Evolutionary conservation across 2,329 filamentous ascomycete species (phyloP).

Genomic region (Cladobotryum mycophilum): DNA sequence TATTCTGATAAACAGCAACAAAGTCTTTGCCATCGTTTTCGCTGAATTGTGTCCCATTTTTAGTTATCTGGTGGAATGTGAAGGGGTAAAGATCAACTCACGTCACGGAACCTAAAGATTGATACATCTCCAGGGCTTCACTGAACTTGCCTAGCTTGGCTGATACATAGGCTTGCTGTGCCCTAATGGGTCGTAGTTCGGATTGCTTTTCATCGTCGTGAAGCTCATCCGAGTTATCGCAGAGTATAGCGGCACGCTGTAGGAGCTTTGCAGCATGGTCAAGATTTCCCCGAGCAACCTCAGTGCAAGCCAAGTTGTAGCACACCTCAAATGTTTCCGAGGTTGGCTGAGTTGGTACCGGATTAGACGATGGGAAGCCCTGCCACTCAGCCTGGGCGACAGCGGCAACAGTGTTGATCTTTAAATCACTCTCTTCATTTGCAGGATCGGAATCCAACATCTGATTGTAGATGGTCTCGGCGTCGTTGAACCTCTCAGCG

Average conservation of each 20-base stretch:
- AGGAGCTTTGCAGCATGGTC: slow-evolving; percentile 59
- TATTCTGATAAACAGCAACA: slow-evolving; percentile 60
- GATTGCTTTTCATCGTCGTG: slow-evolving; percentile 66
- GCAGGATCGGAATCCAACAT: slow-evolving; percentile 42
- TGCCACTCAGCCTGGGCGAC: slow-evolving; percentile 69
- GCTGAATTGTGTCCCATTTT: neutral
- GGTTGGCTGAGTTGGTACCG: slow-evolving; percentile 48
- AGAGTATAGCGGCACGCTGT: slow-evolving; percentile 64
- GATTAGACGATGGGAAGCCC: slow-evolving; percentile 35
- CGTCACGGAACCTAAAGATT: slow-evolving; percentile 55
- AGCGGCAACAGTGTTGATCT: slow-evolving; percentile 68
- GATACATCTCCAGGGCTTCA: slow-evolving; percentile 59
- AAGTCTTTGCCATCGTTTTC: slow-evolving; percentile 52
- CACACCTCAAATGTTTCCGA: slow-evolving; percentile 73
- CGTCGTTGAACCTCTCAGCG: slow-evolving; percentile 64
- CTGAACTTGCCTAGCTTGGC: slow-evolving; percentile 58
- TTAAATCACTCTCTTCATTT: slow-evolving; percentile 62
- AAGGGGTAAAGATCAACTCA: slow-evolving; percentile 35
- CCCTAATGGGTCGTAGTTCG: slow-evolving; percentile 67
- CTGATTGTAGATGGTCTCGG: slow-evolving; percentile 55
- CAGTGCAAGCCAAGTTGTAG: slow-evolving; percentile 72
- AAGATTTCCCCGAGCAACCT: slow-evolving; percentile 63
- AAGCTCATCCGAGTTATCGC: slow-evolving; percentile 66
- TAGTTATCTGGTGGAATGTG: neutral
- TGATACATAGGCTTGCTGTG: slow-evolving; percentile 70